Conservation (phyloP, 768 basidiomycete genomes). For the Butyriboletus loyo region DNA sequence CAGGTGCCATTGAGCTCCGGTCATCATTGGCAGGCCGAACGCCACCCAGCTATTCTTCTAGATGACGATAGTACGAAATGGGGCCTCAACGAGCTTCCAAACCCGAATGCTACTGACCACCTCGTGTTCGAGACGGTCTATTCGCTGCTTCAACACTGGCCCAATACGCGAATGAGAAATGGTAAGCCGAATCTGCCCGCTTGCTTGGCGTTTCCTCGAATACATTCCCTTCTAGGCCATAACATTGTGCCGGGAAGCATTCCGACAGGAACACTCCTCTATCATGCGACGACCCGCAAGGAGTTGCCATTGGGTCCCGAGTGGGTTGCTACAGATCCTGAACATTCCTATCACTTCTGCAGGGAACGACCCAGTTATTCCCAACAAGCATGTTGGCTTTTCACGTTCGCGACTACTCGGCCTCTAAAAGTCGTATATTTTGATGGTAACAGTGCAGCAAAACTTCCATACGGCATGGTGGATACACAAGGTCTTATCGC, state of each 20-base stretch:
- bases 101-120: slow-evolving; percentile 26
- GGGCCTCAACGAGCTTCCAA: slow-evolving; percentile 22
- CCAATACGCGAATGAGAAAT: slow-evolving; percentile 46
- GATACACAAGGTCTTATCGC: slow-evolving; percentile 46
- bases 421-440: slow-evolving; percentile 49
- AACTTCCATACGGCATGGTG: slow-evolving; percentile 41
- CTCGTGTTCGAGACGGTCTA: slow-evolving; percentile 25
- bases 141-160: slow-evolving; percentile 41
- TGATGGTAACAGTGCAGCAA: slow-evolving; percentile 49
- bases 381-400: slow-evolving; percentile 13
- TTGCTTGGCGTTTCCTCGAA: slow-evolving; percentile 17
- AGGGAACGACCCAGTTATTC: not conserved
- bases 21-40: not conserved
- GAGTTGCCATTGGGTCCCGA: slow-evolving; percentile 30
- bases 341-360: slow-evolving; percentile 41
- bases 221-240: slow-evolving; percentile 15
- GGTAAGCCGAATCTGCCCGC: slow-evolving; percentile 25
- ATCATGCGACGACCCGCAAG: slow-evolving; percentile 26
- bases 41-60: not conserved
- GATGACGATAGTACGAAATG: slow-evolving; percentile 8
- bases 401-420: slow-evolving; percentile 18
- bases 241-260: slow-evolving; percentile 32
- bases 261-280: slow-evolving; percentile 36
- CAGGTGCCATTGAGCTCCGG: slow-evolving; percentile 9
- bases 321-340: slow-evolving; percentile 36